A percentile compares a stretch with the other conserved stretches of the same genome.
These are phyloP conservation scores for Fusarium nisikadoi DNA, from an alignment of 2,329 filamentous ascomycete species.

Conservation along the genomic window DNA sequence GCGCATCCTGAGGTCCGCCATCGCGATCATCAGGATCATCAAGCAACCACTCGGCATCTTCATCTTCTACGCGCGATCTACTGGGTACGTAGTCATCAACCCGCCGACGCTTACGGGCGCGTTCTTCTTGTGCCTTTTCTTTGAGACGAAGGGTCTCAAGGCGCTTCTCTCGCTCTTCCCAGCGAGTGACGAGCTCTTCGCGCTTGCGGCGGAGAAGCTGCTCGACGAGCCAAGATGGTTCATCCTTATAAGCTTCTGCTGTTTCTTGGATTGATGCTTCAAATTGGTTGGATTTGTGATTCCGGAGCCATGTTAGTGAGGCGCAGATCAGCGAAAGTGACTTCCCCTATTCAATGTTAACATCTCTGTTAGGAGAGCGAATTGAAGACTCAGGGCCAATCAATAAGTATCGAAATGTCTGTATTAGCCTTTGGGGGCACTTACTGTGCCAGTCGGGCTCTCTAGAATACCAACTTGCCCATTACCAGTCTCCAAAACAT, in stretches of 20 bases:
- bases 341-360: constrained; percentile 71
- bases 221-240: constrained; percentile 87
- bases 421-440: constrained; percentile 22
- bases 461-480: constrained; percentile 90
- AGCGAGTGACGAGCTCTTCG: constrained; percentile 71
- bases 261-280: constrained; percentile 62
- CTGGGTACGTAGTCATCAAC: constrained; percentile 48
- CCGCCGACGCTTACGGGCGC: constrained; percentile 59
- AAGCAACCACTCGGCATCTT: constrained; percentile 78
- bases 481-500: constrained; percentile 74
- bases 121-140: constrained; percentile 66
- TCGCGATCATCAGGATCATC: constrained; percentile 71
- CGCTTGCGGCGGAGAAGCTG: constrained; percentile 77
- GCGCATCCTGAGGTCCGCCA: constrained; percentile 49
- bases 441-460: constrained; percentile 84
- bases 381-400: neutral
- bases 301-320: constrained; percentile 89
- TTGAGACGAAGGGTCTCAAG: constrained; percentile 73
- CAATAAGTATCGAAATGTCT: too few relatives aligned
- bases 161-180: constrained; percentile 79
- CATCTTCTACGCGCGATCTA: constrained; percentile 51
- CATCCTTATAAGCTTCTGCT: constrained; percentile 65
- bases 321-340: constrained; percentile 91
- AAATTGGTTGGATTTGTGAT: constrained; percentile 73
- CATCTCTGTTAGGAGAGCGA: neutral